A percentile compares a stretch with the other conserved stretches of the same genome.
phyloP scores from a whole-genome alignment of 306 rosid species.

The Glycine soja region DNA sequence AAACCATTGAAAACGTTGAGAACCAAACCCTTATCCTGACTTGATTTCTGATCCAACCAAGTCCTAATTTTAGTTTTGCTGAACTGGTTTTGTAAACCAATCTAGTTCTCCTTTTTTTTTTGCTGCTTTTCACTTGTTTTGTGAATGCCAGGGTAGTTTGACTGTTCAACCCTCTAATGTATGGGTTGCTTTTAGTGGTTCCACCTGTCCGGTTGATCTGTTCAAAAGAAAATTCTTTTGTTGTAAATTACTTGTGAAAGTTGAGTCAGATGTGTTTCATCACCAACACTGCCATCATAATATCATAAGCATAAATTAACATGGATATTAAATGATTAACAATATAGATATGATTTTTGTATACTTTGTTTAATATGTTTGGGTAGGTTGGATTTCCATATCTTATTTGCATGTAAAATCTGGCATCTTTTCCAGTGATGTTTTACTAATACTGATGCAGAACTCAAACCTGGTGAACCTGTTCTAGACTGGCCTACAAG shows the following conservation, averaged over 20 bases:
- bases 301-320: neutral
- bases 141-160: neutral
- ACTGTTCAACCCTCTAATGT: neutral
- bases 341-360: neutral
- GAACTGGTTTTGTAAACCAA: neutral
- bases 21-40: conserved; percentile 3
- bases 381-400: conserved; percentile 25
- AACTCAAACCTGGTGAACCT: conserved; percentile 82
- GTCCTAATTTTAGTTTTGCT: conserved; percentile 7
- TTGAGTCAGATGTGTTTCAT: too few relatives aligned
- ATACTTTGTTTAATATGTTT: conserved; percentile 22
- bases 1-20: conserved; percentile 4
- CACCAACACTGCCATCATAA: too few relatives aligned
- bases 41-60: neutral
- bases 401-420: conserved; percentile 29
- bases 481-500: conserved; percentile 90
- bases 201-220: neutral
- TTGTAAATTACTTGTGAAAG: conserved; percentile 5
- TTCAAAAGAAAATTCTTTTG: neutral
- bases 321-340: conserved; percentile 4
- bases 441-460: conserved; percentile 60
- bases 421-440: conserved; percentile 38
- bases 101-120: neutral
- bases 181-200: neutral
- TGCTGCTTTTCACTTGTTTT: neutral